Conservation (phyloP, 257 asterid species). For the Nicotiana paniculata region DNA sequence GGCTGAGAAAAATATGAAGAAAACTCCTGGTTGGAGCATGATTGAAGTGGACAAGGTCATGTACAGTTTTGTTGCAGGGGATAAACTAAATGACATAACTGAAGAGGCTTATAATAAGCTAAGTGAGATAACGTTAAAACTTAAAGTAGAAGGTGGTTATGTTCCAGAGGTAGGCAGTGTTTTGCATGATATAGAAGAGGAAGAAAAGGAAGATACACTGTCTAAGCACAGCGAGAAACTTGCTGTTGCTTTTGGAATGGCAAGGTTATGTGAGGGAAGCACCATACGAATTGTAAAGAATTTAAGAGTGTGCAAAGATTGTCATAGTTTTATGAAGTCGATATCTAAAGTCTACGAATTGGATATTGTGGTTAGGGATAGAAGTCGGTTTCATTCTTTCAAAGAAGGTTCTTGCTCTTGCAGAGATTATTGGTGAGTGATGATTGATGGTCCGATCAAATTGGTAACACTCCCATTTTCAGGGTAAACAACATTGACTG, state of each 20-base stretch:
- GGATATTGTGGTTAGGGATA: constrained; percentile 59
- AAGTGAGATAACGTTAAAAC: constrained; percentile 37
- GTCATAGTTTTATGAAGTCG: constrained; percentile 61
- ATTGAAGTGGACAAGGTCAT: constrained; percentile 49
- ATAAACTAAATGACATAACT: constrained; percentile 19
- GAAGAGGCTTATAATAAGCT: constrained; percentile 50
- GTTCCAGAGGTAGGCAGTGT: constrained; percentile 41
- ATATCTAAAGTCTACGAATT: constrained; percentile 47
- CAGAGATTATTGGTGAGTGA: constrained; percentile 54
- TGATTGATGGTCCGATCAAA: not conserved
- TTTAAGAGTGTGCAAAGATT: constrained; percentile 69
- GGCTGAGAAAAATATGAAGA: constrained; percentile 43
- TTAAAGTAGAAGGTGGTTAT: constrained; percentile 52
- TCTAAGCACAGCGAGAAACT: constrained; percentile 64
- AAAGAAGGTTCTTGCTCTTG: constrained; percentile 58
- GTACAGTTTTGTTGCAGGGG: constrained; percentile 46
- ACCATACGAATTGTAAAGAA: constrained; percentile 54
- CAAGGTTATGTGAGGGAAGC: constrained; percentile 32
- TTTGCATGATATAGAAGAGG: constrained; percentile 58
- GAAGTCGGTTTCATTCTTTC: constrained; percentile 62
- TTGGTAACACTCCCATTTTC: not conserved
- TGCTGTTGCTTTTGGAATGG: constrained; percentile 65
- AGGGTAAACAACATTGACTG: not conserved
- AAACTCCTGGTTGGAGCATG: constrained; percentile 80
- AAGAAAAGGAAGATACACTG: constrained; percentile 61